phyloP scores from a whole-genome alignment of 768 basidiomycete genomes.

The Podaxis carcinomalis region DNA sequence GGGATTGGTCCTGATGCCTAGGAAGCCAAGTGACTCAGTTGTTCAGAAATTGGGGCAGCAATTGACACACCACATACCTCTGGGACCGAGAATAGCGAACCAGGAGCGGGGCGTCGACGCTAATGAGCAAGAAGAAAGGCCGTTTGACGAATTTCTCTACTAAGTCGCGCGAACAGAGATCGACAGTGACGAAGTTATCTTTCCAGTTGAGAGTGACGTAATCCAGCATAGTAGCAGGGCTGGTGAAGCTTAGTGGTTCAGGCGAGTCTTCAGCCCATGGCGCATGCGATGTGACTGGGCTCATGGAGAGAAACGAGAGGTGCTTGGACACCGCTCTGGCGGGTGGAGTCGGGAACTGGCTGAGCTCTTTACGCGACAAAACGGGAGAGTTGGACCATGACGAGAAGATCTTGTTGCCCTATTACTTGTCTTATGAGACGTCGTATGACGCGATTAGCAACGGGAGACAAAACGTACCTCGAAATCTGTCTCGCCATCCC shows the following conservation, averaged over 20 bases:
- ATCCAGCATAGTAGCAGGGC: conserved; percentile 54
- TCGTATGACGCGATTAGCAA: background rate
- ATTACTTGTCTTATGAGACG: conserved; percentile 10
- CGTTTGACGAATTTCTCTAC: conserved; percentile 74
- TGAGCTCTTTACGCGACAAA: conserved; percentile 9
- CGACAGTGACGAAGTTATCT: conserved; percentile 74
- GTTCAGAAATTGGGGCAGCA: background rate
- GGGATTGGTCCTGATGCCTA: conserved; percentile 25
- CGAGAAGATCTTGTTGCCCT: background rate
- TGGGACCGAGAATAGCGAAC: conserved; percentile 60
- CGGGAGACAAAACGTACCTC: conserved; percentile 1
- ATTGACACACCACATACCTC: conserved; percentile 30
- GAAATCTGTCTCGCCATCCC: background rate
- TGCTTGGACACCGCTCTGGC: conserved; percentile 21
- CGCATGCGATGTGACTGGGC: conserved; percentile 27
- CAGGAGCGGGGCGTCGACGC: conserved; percentile 77
- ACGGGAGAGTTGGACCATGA: conserved; percentile 11
- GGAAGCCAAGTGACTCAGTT: background rate
- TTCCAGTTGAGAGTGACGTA: conserved; percentile 83
- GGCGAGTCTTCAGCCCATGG: conserved; percentile 16
- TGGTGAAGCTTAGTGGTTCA: conserved; percentile 35
- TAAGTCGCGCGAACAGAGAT: conserved; percentile 49
- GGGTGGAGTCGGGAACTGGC: conserved; percentile 2
- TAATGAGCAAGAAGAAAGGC: conserved; percentile 87
- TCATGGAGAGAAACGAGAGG: conserved; percentile 36